Percentiles rank a stretch among this genome's conserved stretches.
phyloP scores from a whole-genome alignment of 257 asterid genomes.

The Plantago major region DNA sequence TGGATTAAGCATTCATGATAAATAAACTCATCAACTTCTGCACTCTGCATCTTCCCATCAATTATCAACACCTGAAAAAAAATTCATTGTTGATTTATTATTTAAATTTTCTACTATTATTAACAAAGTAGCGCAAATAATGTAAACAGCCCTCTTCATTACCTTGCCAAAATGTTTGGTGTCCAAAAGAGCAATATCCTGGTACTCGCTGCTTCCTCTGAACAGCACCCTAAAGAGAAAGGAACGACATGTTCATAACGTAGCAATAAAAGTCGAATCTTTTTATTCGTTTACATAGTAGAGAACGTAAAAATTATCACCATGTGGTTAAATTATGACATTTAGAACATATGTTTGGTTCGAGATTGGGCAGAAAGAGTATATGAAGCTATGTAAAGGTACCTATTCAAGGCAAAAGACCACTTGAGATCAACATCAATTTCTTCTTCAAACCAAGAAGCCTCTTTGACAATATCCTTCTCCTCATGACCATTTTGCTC shows the following conservation, averaged over 20 bases:
- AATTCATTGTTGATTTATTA: background rate
- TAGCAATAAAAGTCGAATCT: background rate
- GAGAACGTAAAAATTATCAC: background rate
- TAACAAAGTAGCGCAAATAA: background rate
- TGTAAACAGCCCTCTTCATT: background rate
- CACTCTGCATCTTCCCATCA: conserved; percentile 99
- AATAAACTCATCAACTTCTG: conserved; percentile 91
- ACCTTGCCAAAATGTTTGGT: conserved; percentile 95
- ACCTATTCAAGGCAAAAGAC: conserved; percentile 94
- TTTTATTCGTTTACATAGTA: too few relatives aligned
- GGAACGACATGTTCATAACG: background rate
- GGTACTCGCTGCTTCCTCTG: conserved; percentile 87
- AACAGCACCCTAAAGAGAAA: conserved; percentile 55
- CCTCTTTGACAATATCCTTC: conserved; percentile 18
- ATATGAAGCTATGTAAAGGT: background rate
- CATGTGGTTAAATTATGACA: background rate
- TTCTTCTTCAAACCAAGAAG: conserved; percentile 92
- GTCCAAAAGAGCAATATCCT: conserved; percentile 89
- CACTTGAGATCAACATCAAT: conserved; percentile 84
- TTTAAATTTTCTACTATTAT: background rate
- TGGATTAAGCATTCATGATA: conserved; percentile 96
- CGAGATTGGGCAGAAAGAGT: too few relatives aligned
- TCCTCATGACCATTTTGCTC: conserved; percentile 24
- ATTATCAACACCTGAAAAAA: conserved; percentile 72
- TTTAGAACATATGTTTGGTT: too few relatives aligned